Base-by-base conservation (phyloP, 208 protist genomes). In the Trypanosoma vivax region DNA sequence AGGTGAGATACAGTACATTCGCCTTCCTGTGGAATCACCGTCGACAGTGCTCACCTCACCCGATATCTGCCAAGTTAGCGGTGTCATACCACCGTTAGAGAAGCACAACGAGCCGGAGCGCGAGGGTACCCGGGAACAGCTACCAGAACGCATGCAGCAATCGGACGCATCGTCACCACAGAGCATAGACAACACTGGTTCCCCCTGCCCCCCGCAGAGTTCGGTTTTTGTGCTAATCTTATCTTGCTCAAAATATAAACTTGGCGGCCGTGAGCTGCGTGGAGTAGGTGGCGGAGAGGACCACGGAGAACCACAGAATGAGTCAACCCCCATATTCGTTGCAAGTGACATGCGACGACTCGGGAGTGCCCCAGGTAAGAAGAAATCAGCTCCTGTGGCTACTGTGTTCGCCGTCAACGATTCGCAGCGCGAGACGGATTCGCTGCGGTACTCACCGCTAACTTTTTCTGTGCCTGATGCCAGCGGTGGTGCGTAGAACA, bases 401-500 rank as follows among this genome's bases (percentile, higher is more conserved):
- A 51, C 45, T 18, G 43, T 57, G 13, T 57, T 39, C 25, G 25
- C 34, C 5, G 62, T 68, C 19, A 79, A 60, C 38, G 60, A 54
- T 33, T 79, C 76, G 18, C 71, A 57, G 9, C 67, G 60, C 2
- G 76, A 76, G 19, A 55, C 6, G 9, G 58, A 57, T 21, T 35
- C 33, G 40, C 76, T 79, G 63, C 71, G 76, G 6, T 50, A 4
- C 52, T 60, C 29, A 63, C 16, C 21, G n/a, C n/a, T n/a, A n/a
- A n/a, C n/a, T n/a, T n/a, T n/a, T n/a, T n/a, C n/a, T n/a, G n/a
- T n/a, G n/a, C n/a, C n/a, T n/a, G n/a, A n/a, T n/a, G n/a, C n/a
- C n/a, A n/a, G n/a, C n/a, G n/a, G n/a, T n/a, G n/a, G n/a, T n/a
- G n/a, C n/a, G n/a, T n/a, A n/a, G n/a, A n/a, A n/a, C n/a, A n/a